These are phyloP conservation scores for Eutrema japonicum DNA, from an alignment of 345 rosid genomes.

Conservation along the genomic window DNA sequence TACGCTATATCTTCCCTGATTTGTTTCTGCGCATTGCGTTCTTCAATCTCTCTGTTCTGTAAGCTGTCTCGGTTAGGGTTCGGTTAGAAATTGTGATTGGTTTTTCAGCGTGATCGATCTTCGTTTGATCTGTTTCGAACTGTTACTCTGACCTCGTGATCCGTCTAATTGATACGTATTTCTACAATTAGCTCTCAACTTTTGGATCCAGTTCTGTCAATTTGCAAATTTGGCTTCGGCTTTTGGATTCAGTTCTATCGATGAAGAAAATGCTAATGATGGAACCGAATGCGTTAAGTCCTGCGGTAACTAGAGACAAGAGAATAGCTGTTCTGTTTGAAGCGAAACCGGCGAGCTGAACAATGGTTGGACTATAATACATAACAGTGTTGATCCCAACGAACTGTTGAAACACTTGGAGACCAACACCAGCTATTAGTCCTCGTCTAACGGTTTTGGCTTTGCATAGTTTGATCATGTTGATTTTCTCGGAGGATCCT, in stretches of 20 bases:
- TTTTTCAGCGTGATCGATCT: slow-evolving; percentile 1
- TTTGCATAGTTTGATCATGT: slow-evolving; percentile 54
- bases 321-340: slow-evolving; percentile 83
- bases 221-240: neutral
- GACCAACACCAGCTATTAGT: slow-evolving; percentile 80
- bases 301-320: slow-evolving; percentile 71
- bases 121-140: slow-evolving; percentile 20
- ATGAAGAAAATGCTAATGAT: slow-evolving; percentile 71
- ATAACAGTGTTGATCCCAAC: slow-evolving; percentile 92
- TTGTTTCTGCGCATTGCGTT: neutral
- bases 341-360: slow-evolving; percentile 85
- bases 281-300: slow-evolving; percentile 77
- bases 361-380: slow-evolving; percentile 88
- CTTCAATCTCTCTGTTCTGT: neutral
- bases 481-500: slow-evolving; percentile 63
- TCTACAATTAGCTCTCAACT: neutral
- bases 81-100: neutral
- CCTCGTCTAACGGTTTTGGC: slow-evolving; percentile 78
- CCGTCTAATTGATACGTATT: neutral
- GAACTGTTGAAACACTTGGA: slow-evolving; percentile 85
- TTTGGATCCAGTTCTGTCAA: neutral
- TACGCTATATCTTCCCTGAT: slow-evolving; percentile 14
- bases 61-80: slow-evolving; percentile 24
- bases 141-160: neutral
- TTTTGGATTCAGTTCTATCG: no score